phyloP scores from a whole-genome alignment of 164 flowering plant species.

The Stephania yunnanensis region DNA sequence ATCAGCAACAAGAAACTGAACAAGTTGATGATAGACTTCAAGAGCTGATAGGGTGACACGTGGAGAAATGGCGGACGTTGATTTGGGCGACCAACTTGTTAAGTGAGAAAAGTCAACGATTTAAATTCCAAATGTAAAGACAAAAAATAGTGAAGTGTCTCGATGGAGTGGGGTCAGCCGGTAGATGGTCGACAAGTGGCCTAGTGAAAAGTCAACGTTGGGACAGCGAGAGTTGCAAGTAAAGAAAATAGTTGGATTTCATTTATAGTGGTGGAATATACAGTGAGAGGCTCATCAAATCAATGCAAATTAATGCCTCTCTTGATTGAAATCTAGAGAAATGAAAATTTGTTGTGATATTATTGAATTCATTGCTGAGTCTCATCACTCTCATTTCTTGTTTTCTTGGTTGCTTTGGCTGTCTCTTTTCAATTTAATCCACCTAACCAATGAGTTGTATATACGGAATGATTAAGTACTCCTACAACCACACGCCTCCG shows the following conservation, averaged over 20 bases:
- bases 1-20: slow-evolving; percentile 62
- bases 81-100: neutral
- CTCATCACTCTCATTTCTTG: too few relatives aligned
- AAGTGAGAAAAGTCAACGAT: neutral
- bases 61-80: neutral
- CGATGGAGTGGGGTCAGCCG: neutral
- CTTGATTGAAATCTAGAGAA: too few relatives aligned
- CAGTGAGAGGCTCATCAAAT: too few relatives aligned
- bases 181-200: neutral
- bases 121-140: neutral
- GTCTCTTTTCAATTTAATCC: too few relatives aligned
- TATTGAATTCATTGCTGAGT: too few relatives aligned
- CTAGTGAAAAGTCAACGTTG: neutral
- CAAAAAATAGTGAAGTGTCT: neutral
- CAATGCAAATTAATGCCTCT: too few relatives aligned
- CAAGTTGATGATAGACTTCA: slow-evolving; percentile 48
- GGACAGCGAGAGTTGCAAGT: neutral
- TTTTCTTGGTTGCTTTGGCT: too few relatives aligned
- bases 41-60: slow-evolving; percentile 5
- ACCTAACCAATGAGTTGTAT: too few relatives aligned
- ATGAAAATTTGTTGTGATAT: too few relatives aligned
- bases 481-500: too few relatives aligned
- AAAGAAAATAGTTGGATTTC: neutral
- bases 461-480: too few relatives aligned
- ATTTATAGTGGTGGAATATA: neutral